Evolutionary conservation across 2,329 filamentous ascomycete species (phyloP).

Genomic region (Colletotrichum lupini): DNA sequence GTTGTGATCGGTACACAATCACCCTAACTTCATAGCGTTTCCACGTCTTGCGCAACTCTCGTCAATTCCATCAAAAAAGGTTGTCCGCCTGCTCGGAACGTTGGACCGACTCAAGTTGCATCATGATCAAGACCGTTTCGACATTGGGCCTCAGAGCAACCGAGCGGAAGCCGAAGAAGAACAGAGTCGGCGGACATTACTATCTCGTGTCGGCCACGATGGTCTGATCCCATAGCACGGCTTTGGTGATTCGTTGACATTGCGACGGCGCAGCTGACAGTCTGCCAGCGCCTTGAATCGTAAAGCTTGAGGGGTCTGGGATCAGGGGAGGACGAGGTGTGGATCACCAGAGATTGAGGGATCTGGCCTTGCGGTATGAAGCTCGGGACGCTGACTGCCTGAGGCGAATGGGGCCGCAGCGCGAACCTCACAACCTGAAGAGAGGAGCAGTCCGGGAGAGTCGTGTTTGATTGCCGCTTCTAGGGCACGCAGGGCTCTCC

Average conservation of each 20-base stretch:
- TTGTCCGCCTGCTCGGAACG: constrained; percentile 12
- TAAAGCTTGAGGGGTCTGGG: constrained; percentile 24
- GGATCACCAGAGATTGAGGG: constrained; percentile 27
- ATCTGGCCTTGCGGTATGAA: constrained; percentile 1
- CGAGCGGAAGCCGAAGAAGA: constrained; percentile 4
- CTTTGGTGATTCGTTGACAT: constrained; percentile 23
- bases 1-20: not conserved
- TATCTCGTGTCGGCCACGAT: constrained; percentile 15
- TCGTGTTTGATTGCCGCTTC: constrained; percentile 11
- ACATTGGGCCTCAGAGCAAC: not conserved
- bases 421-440: constrained; percentile 14
- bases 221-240: constrained; percentile 32
- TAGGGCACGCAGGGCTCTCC: not conserved
- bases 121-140: constrained; percentile 4
- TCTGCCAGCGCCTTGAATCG: constrained; percentile 25
- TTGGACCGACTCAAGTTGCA: not conserved
- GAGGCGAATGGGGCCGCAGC: constrained; percentile 4
- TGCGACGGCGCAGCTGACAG: constrained; percentile 8
- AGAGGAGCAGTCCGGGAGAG: constrained; percentile 3
- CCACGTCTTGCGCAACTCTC: not conserved
- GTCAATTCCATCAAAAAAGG: not conserved
- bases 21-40: not conserved
- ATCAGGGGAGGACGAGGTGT: constrained; percentile 25
- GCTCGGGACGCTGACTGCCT: constrained; percentile 12
- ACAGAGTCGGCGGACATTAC: constrained; percentile 7